Conservation (phyloP, 176 grass and related monocot species). For the Microstegium vimineum region DNA sequence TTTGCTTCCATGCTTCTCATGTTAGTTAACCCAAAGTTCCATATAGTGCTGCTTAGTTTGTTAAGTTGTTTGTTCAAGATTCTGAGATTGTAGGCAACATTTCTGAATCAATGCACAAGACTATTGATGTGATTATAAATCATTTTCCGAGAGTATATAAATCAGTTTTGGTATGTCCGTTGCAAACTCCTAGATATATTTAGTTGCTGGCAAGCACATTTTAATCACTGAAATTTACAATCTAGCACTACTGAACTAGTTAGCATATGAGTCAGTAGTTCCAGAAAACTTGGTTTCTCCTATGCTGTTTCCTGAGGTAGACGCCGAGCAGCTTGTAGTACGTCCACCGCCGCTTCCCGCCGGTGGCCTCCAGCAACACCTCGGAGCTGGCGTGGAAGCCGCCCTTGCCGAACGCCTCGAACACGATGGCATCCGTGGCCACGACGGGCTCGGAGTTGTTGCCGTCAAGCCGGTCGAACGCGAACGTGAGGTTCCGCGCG, state of each 20-base stretch:
- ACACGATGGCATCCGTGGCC: constrained; percentile 55
- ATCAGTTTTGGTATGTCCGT: neutral
- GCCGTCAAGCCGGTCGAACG: constrained; percentile 45
- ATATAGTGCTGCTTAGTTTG: neutral
- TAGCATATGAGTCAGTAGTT: constrained; percentile 77
- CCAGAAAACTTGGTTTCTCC: constrained; percentile 86
- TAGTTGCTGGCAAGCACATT: too few relatives aligned
- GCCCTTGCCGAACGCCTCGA: constrained; percentile 81
- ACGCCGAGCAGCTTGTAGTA: constrained; percentile 58
- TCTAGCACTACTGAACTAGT: neutral
- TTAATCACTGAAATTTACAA: neutral
- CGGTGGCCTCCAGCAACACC: constrained; percentile 45
- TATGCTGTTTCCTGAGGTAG: constrained; percentile 61
- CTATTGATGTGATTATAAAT: neutral
- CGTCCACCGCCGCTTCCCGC: constrained; percentile 43
- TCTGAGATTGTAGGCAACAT: neutral
- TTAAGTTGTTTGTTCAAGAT: constrained; percentile 1
- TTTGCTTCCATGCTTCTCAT: neutral
- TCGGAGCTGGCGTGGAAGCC: constrained; percentile 74
- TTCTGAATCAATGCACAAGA: neutral
- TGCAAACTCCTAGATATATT: neutral
- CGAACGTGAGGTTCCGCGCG: constrained; percentile 62
- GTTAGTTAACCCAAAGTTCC: neutral
- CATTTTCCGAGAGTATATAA: neutral
- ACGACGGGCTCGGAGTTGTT: constrained; percentile 26